Conservation (phyloP, 1,284 basidiomycete species). For the Phenoliferia sp. region DNA sequence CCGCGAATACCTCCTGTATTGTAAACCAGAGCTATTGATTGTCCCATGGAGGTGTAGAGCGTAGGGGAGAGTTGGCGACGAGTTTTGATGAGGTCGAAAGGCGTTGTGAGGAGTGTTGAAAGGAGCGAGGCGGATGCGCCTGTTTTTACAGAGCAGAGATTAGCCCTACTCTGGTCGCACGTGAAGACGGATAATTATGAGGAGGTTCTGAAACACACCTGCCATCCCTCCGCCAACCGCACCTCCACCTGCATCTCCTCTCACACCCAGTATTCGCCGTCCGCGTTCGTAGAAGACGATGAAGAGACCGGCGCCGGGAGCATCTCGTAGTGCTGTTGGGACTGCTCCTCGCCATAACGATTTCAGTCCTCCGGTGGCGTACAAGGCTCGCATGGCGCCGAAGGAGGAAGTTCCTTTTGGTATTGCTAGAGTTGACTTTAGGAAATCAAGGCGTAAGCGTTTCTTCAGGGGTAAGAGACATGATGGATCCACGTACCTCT, state of each 20-base stretch:
- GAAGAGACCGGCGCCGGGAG: slow-evolving; percentile 93
- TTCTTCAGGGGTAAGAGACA: background rate
- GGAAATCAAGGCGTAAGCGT: background rate
- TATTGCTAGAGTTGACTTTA: background rate
- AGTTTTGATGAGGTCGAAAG: slow-evolving; percentile 40
- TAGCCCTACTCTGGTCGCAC: background rate
- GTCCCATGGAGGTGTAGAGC: slow-evolving; percentile 20
- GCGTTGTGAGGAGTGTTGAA: slow-evolving; percentile 37
- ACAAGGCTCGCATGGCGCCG: slow-evolving; percentile 18
- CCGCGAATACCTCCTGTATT: slow-evolving; percentile 46
- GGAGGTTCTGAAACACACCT: slow-evolving; percentile 1
- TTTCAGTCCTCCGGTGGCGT: slow-evolving; percentile 19
- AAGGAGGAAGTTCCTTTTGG: slow-evolving; percentile 12
- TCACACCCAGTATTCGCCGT: slow-evolving; percentile 18
- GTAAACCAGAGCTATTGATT: slow-evolving; percentile 24
- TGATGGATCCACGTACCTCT: slow-evolving; percentile 59
- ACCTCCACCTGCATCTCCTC: slow-evolving; percentile 17
- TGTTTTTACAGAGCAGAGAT: background rate
- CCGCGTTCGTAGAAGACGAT: slow-evolving; percentile 75
- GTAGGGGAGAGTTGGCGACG: slow-evolving; percentile 31
- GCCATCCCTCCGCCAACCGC: slow-evolving; percentile 25
- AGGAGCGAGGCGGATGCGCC: slow-evolving; percentile 34
- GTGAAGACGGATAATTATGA: too few species aligned
- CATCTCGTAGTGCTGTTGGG: slow-evolving; percentile 86
- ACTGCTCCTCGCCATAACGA: slow-evolving; percentile 51